These are phyloP conservation scores for Geranium brycei DNA, from an alignment of 345 rosid species.

Conservation along the genomic window DNA sequence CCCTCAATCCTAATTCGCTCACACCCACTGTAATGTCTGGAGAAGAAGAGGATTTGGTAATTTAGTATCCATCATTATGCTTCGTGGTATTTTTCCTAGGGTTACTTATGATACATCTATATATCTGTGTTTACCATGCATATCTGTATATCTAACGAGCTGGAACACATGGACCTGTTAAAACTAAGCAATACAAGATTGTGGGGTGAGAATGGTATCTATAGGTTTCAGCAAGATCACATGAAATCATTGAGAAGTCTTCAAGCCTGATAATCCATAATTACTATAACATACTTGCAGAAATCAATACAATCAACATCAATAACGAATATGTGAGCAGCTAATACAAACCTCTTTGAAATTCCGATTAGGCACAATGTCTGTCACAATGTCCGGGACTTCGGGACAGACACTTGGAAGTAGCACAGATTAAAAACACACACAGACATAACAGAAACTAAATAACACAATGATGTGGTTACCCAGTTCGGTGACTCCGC, in stretches of 20 bases:
- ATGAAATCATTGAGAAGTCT: background rate
- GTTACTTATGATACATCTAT: background rate
- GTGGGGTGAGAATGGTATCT: no score
- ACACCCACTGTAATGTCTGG: background rate
- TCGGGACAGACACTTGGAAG: no score
- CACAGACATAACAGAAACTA: no score
- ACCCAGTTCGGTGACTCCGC: no score
- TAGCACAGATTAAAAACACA: no score
- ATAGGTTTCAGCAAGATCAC: background rate
- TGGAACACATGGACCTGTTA: background rate
- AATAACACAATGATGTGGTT: no score
- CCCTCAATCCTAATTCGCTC: background rate
- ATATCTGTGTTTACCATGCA: background rate
- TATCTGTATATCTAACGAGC: background rate
- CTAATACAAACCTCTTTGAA: constrained; percentile 36
- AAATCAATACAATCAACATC: background rate
- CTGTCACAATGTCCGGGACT: no score
- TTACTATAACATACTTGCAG: background rate
- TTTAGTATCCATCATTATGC: background rate
- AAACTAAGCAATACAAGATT: no score
- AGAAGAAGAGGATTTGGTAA: background rate
- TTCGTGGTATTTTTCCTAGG: background rate
- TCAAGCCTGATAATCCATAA: background rate
- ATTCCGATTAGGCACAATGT: no score
- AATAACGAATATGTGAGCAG: background rate